These are phyloP conservation scores for Ophiostoma sp. DNA, from an alignment of 2,329 filamentous ascomycete species.

Conservation along the genomic window DNA sequence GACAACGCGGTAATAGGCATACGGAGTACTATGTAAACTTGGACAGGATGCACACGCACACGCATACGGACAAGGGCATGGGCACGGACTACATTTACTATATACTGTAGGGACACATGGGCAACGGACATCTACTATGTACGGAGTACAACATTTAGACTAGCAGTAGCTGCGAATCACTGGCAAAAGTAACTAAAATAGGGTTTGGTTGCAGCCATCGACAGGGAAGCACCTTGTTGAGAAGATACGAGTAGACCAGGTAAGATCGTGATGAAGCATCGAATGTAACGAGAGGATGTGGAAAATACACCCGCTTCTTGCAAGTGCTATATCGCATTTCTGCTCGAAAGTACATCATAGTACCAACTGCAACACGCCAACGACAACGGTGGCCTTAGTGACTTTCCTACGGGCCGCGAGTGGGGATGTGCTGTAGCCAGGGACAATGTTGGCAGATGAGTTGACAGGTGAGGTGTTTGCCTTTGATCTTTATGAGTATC, in stretches of 20 bases:
- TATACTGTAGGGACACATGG: background rate
- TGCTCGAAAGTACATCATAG: background rate
- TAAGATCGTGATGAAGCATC: background rate
- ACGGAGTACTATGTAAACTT: background rate
- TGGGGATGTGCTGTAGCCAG: conserved; percentile 5
- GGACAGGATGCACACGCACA: background rate
- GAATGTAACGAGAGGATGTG: background rate
- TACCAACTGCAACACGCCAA: background rate
- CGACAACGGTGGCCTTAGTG: background rate
- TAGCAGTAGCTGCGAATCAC: conserved; percentile 3
- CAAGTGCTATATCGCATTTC: background rate
- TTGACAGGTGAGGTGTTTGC: background rate
- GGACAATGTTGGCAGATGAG: background rate
- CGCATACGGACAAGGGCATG: background rate
- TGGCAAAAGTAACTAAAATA: background rate
- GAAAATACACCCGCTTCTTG: background rate
- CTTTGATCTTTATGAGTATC: background rate
- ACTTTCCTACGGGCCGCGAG: conserved; percentile 4
- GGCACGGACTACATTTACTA: background rate
- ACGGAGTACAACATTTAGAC: background rate
- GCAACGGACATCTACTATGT: too few species aligned
- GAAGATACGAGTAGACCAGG: background rate
- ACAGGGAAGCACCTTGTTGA: background rate
- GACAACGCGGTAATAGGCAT: background rate
- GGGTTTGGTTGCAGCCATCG: background rate